Evolutionary conservation across 176 grass and related monocot species (phyloP), one percentile per base, ranked within the genome.

Genomic region (Lolium multiflorum): DNA sequence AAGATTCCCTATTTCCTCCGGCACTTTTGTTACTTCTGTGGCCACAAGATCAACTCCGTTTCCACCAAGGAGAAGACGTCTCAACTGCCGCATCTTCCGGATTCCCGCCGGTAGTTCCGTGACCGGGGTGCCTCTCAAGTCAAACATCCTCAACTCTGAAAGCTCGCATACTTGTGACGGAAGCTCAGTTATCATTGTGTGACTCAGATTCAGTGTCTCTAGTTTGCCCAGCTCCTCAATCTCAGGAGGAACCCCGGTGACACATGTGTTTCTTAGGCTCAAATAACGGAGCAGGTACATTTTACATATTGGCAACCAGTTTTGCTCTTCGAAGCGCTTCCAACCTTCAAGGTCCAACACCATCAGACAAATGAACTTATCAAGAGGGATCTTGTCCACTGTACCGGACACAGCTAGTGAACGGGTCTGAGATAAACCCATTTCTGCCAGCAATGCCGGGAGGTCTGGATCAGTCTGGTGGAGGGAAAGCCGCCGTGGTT

Each of bases 271-370:
- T 4, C 56, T 73, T 1, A 81, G 0, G 44, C 68, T 75, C 28
- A 87, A 14, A 52, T 87, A 77, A 3, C 2, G 21, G 8, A 63
- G 60, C 3, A 68, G 0, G 9, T 43, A 63, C 68, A 87, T 44
- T 47, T 20, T 52, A 46, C 71, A 74, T 50, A 72, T 58, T 4
- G 3, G 52, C 11, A 0, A 17, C n/a, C n/a, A 4, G 15, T 17
- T 1, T 17, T 17, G 15, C 4, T 55, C 14, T 15, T 18, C 26
- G 37, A 86, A 52, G 49, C 13, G 37, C 18, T 52, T n/a, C 86
- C 86, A 82, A 5, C 60, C 86, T 49, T 82, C 22, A 2, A 77
- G 49, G 17, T 88, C 60, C 7, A 88, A 26, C 7, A 18, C 7
- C 5, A 61, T 25, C 65, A 86, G 31, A 49, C 73, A 16, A 0